Evolutionary conservation across 352 stramenopile genomes (phyloP), one percentile per base, ranked within the genome.

Genomic region (Phytophthora cryptogea): DNA sequence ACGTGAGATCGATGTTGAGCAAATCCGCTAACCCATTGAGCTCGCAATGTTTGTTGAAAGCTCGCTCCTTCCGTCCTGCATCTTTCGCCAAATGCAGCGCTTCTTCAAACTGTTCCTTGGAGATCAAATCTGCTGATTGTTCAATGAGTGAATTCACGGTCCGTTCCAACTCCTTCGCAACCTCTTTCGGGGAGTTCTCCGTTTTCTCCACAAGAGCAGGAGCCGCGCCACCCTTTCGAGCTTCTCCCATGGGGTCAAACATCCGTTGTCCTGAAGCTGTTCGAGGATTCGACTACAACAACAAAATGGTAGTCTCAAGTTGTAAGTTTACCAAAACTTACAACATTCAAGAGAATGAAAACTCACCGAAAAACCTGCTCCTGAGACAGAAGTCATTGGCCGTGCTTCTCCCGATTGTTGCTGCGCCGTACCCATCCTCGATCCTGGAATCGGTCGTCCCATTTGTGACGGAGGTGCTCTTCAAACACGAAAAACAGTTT

Each of bases 1-100:
- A 98, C 11, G 88, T 98, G 23, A 99, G 72, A 51, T 98, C 95
- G 41, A 97, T 78, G 63, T 98, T 98, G 37, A 97, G 79, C 68
- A 97, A 55, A 56, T 97, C 89, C 1, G 72, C 80, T 31, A 98
- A 78, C 10, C 78, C 83, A 54, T 98, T 77, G 10, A 72, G 65
- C 68, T 98, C 94, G 58, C 91, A 92, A 66, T 96, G 83, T 60
- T 97, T 98, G 54, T 74, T 94, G 52, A 99, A 88, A 14, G 74
- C 67, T 33, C 91, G 80, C 72, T 98, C 94, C 36, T 96, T 97
- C 28, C 94, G 90, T 0, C 83, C 86, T 5, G 84, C 86, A 42
- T 94, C 86, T 54, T 95, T 95, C 9, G 86, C 84, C 16, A 88
- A 55, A 46, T 97, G 90, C n/a, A 98, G 68, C 9, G 92, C 90